Conservation (phyloP, 805 yeast genomes). For the Barnettozyma sucrosica region DNA sequence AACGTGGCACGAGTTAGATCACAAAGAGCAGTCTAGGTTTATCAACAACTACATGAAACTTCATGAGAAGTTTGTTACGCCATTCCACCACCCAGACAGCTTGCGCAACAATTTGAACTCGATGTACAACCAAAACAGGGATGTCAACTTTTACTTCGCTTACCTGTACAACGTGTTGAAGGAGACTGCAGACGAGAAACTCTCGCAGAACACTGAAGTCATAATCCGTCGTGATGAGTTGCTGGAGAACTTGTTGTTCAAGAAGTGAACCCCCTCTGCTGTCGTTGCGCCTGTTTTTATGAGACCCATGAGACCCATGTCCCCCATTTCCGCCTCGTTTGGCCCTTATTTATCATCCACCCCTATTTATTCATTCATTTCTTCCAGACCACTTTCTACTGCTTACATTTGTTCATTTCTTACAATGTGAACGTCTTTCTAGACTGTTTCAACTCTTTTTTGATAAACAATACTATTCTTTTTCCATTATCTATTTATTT, state of each 20-base stretch:
- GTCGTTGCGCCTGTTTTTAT: background rate
- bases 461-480: background rate
- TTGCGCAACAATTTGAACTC: conserved; percentile 3
- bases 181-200: conserved; percentile 9
- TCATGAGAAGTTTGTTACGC: conserved; percentile 8
- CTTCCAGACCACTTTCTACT: background rate
- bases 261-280: conserved; percentile 1
- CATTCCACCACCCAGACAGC: conserved; percentile 5
- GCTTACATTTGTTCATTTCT: conserved; percentile 1
- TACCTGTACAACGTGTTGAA: conserved; percentile 9
- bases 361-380: conserved; percentile 2
- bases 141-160: conserved; percentile 11
- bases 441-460: no score
- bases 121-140: conserved; percentile 14
- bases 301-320: background rate
- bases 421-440: background rate
- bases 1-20: conserved; percentile 12
- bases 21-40: conserved; percentile 9
- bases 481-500: conserved; percentile 2
- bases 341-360: conserved; percentile 3
- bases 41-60: conserved; percentile 6
- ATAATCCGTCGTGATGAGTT: conserved; percentile 9
- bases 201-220: conserved; percentile 2
- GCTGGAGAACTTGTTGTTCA: conserved; percentile 5
- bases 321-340: background rate